Base-by-base conservation (phyloP, 495 filamentous ascomycete genomes). In the Penicillium silybi region DNA sequence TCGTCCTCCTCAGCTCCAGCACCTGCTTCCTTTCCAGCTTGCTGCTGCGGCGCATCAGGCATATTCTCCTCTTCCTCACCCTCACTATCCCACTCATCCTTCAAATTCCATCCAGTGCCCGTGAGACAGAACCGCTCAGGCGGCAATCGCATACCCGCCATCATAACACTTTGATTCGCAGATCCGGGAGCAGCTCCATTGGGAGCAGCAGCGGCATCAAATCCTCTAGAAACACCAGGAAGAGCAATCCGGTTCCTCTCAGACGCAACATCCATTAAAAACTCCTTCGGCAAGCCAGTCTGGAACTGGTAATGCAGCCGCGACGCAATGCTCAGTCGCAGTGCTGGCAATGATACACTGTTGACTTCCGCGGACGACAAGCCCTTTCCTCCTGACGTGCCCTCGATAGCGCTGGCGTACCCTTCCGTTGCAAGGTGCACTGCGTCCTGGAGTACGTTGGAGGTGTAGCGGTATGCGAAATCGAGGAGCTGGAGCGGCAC, bases 401-500 rank as follows among this genome's bases (percentile, higher is more conserved):
- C 62, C 49, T 39, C 16, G 15, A 59, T 65, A 11, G 65, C 61
- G 7, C 66, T 71, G 16, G 72, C 75, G 40, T 80, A 80, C 4
- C 77, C 76, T 65, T 80, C 77, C 20, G 76, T 70, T 20, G 76
- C 70, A 43, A 83, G 73, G 45, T 82, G 75, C 48, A 80, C 66
- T 13, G 76, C 65, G 47, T 79, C 75, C 52, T 78, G 75, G 13
- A 77, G 69, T 0, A 77, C 70, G 37, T 70, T 70, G 34, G 75
- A 74, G 6, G 81, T 82, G 69, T 84, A 86, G 40, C 92, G 88
- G 80, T 98, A 98, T 17, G 93, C 92, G 67, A 97, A 96, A 70
- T 98, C 93, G 65, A 98, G 84, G 37, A 98, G 86, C 57, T 96
- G 88, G 3, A 97, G 81, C 0, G 93, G 92, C 1, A 98, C 91